Evolutionary conservation across 2,329 filamentous ascomycete species (phyloP), one percentile per base, ranked within the genome.

Genomic region (Samsoniella hepiali): DNA sequence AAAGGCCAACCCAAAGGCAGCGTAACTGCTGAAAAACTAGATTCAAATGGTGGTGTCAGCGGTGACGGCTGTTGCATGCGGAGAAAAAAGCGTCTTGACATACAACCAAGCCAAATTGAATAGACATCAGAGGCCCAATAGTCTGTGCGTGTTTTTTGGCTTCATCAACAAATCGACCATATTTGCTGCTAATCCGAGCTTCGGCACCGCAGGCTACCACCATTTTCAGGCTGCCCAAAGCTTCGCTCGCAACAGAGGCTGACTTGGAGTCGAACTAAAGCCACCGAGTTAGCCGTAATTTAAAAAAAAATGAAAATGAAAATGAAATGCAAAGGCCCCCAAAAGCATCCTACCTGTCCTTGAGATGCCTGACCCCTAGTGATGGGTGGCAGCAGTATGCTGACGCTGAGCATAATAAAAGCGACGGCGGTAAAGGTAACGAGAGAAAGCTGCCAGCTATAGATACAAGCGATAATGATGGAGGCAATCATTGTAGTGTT

Each of bases 201-300:
- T 88, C 83, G 13, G 87, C 87, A 40, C 85, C 85, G 68, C 85
- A 88, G 0, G 86, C 86, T 38, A 83, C 79, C 36, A 89, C 78
- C 79, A 88, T 88, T 13, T 85, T 78, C 44, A 88, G 83, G 57
- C 82, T 82, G 1, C 79, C 76, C 66, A 89, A 80, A 3, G 84
- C 78, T 71, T 89, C 87, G 62, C 84, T 86, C 1, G 87, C 86
- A 3, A 89, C 77, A 2, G 84, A 81, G 1, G 82, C 80, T 1
- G 86, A 83, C 68, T 82, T 85, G 2, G 78, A 80, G 4, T 54
- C 50, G 3, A 32, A 54, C 50, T 54, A 22, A 6, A 5, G 3
- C 13, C 8, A 10, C 17, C n/a, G 5, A 2, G 22, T 55, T 11
- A 55, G n/a, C 13, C 29, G 27, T 9, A 17, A 36, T 40, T 8